Percentiles rank a stretch among this genome's conserved stretches.
These are phyloP conservation scores for Pseudogymnoascus sp. DNA, from an alignment of 2,329 filamentous ascomycete genomes.

Conservation along the genomic window DNA sequence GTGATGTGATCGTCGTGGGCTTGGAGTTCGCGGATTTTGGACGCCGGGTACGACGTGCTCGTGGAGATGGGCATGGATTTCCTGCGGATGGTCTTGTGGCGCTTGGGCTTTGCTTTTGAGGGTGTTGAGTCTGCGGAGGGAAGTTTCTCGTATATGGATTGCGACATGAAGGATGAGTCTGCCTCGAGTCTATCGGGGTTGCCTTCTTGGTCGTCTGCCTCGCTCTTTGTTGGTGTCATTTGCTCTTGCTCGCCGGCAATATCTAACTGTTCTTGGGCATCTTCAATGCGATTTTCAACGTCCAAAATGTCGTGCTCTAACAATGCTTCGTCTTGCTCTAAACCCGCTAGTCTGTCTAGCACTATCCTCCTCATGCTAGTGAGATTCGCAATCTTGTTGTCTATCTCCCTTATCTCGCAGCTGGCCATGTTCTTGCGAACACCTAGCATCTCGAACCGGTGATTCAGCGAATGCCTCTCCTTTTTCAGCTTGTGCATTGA, in stretches of 20 bases:
- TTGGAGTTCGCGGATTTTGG: conserved; percentile 78
- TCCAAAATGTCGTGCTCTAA: conserved; percentile 77
- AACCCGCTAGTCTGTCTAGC: conserved; percentile 71
- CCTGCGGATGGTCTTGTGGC: conserved; percentile 54
- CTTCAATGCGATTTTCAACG: conserved; percentile 55
- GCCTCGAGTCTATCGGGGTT: conserved; percentile 28
- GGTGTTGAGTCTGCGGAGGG: conserved; percentile 49
- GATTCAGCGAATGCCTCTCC: conserved; percentile 72
- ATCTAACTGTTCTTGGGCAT: conserved; percentile 52
- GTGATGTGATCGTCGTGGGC: conserved; percentile 86
- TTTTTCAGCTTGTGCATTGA: conserved; percentile 68
- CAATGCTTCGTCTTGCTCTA: conserved; percentile 86
- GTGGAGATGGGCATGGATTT: conserved; percentile 93
- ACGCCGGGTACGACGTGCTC: conserved; percentile 91
- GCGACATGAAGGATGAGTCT: conserved; percentile 79
- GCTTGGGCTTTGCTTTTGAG: conserved; percentile 44
- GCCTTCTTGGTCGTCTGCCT: conserved; percentile 49
- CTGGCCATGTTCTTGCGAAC: conserved; percentile 97
- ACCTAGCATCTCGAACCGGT: conserved; percentile 82
- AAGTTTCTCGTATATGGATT: conserved; percentile 93
- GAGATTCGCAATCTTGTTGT: conserved; percentile 91
- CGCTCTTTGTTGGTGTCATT: conserved; percentile 45
- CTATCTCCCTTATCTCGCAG: conserved; percentile 91
- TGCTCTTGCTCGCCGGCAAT: conserved; percentile 52
- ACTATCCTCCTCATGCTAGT: conserved; percentile 90